Evolutionary conservation across 768 basidiomycete genomes (phyloP), one percentile per base, ranked within the genome.

Genomic region (Ephemerocybe angulata): DNA sequence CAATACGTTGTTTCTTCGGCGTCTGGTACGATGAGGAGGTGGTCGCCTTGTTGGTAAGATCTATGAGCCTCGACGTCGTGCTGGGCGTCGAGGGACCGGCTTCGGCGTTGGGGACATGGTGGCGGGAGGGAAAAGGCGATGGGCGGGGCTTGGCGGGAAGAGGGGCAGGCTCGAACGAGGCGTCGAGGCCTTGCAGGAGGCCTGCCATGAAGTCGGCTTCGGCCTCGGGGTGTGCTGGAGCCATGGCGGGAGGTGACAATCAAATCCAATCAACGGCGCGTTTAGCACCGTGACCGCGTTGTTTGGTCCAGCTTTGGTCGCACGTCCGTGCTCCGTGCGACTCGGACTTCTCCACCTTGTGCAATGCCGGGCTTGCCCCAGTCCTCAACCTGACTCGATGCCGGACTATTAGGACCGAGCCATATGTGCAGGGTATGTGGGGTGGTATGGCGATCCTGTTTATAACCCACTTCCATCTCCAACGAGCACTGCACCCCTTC

Each of bases 161-260:
- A 28, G 54, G 40, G n/a, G 38, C 10, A 31, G 54, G 25, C 35
- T 31, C 30, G 38, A 50, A 55, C 13, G 54, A 55, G 22, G 10
- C 54, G 19, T 55, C 54, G 27, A 55, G 35, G 22, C 54, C 54
- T n/a, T 41, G 33, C 38, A 55, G 25, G 46, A 48, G 46, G 13
- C 27, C 46, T 28, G 46, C 46, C 46, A 48, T 48, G 30, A 48
- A 48, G 25, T 48, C 46, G 46, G 46, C 46, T 30, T 48, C 46
- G 27, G 46, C 46, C 27, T 4, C 42, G 42, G 42, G 42, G 6
- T 21, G 15, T 35, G 33, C 33, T 44, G 42, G 42, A 12, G 46
- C 13, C 46, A 48, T 48, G 46, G 46, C 46, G 27, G 46, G 46
- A 3, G 3, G 28, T 13, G 19, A 22, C 2, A 22, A 15, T n/a